Conservation (phyloP, 2,329 filamentous ascomycete genomes). For the Sarocladium oryzae region DNA sequence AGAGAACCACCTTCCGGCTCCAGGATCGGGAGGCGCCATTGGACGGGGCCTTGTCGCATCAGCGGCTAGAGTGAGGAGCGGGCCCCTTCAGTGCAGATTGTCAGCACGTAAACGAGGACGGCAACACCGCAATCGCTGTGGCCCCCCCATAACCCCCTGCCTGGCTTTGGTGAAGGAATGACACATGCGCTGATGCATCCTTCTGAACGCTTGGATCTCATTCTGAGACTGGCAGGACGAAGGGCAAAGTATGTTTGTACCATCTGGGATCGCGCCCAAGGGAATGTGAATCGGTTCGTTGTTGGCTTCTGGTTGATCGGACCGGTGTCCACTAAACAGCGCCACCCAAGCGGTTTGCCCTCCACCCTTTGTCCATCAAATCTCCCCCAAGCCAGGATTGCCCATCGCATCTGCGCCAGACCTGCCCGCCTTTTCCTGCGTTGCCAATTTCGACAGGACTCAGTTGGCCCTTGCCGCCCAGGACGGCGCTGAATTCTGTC, state of each 20-base stretch:
- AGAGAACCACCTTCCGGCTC: conserved; percentile 8
- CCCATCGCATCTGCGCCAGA: neutral
- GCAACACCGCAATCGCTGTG: neutral
- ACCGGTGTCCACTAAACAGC: neutral
- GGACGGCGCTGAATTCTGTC: neutral
- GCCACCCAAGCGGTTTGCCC: neutral
- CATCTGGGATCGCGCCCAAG: neutral
- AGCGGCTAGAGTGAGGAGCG: conserved; percentile 2
- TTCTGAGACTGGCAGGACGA: neutral
- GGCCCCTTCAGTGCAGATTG: neutral
- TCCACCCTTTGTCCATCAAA: conserved; percentile 5
- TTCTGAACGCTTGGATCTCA: neutral
- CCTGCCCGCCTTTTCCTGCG: neutral
- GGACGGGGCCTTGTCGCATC: conserved; percentile 8
- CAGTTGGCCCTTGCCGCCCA: neutral
- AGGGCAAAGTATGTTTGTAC: too few species aligned
- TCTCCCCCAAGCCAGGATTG: conserved; percentile 4
- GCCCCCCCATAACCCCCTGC: too few species aligned
- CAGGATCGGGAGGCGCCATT: conserved; percentile 7
- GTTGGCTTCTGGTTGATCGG: conserved; percentile 2
- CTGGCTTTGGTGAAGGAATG: too few species aligned
- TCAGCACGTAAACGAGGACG: conserved; percentile 1
- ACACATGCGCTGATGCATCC: too few species aligned
- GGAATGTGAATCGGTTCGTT: neutral
- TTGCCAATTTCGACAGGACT: conserved; percentile 8